Conservation (phyloP, 23 red algal species). For the Pyropia yezoensis region DNA sequence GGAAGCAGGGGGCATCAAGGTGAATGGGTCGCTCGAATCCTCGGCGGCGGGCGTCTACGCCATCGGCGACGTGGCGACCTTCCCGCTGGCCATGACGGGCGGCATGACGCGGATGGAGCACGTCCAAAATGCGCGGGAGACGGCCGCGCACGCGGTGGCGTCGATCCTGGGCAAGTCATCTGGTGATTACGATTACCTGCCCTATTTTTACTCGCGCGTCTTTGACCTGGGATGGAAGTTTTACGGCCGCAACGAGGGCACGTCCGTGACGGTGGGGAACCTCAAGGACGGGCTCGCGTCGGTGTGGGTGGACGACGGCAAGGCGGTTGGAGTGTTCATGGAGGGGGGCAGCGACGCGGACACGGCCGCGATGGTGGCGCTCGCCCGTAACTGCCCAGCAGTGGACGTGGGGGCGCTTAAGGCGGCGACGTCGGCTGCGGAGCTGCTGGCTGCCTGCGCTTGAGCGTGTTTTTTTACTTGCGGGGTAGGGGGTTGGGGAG, state of each 20-base stretch:
- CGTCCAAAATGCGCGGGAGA: constrained; percentile 84
- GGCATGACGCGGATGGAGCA: constrained; percentile 81
- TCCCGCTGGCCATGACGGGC: constrained; percentile 83
- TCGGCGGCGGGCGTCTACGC: constrained; percentile 61
- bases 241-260: constrained; percentile 72
- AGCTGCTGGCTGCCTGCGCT: no score
- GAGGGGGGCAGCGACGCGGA: constrained; percentile 68
- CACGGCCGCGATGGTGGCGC: constrained; percentile 50
- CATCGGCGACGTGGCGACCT: constrained; percentile 83
- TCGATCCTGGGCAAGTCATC: constrained; percentile 28
- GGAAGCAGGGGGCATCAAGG: constrained; percentile 83
- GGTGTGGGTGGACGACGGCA: constrained; percentile 62
- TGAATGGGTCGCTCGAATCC: constrained; percentile 55
- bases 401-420: constrained; percentile 54
- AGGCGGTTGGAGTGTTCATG: constrained; percentile 70
- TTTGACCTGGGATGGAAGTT: constrained; percentile 92
- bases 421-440: constrained; percentile 3
- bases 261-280: constrained; percentile 58
- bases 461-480: no score
- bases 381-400: constrained; percentile 47
- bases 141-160: constrained; percentile 81
- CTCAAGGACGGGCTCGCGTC: constrained; percentile 71
- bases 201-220: constrained; percentile 93
- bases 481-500: no score
- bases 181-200: constrained; percentile 86